A percentile compares a stretch with the other conserved stretches of the same genome.
Evolutionary conservation across 2,329 filamentous ascomycete genomes (phyloP).

Genomic region (Monosporascus cannonballus): DNA sequence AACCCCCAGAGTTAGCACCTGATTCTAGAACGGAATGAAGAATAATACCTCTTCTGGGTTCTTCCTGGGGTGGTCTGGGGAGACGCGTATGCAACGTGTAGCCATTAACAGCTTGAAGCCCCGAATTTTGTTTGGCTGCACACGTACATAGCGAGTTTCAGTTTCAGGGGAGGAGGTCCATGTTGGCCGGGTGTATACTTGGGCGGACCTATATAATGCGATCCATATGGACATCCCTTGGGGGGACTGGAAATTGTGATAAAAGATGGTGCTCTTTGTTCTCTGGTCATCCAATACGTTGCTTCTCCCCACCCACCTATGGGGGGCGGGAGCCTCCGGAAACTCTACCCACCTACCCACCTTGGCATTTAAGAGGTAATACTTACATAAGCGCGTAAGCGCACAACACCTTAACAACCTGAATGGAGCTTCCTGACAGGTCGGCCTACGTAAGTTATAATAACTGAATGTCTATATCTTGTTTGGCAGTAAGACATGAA

Average conservation of each 20-base stretch:
- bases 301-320: too few relatives aligned
- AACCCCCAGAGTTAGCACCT: too few relatives aligned
- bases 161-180: background rate
- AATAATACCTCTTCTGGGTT: background rate
- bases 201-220: background rate
- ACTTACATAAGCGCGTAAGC: too few relatives aligned
- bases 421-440: too few relatives aligned
- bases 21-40: background rate
- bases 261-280: too few relatives aligned
- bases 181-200: background rate
- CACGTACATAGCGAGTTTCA: background rate
- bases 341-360: too few relatives aligned
- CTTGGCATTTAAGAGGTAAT: too few relatives aligned
- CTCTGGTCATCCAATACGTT: too few relatives aligned
- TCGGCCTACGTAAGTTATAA: too few relatives aligned
- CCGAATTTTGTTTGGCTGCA: background rate
- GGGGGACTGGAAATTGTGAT: background rate
- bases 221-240: background rate
- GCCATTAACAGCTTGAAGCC: background rate
- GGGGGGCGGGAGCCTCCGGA: too few relatives aligned
- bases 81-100: too few relatives aligned
- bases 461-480: background rate
- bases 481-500: background rate
- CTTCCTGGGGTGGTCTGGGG: background rate
- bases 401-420: too few relatives aligned